Evolutionary conservation across 73 alveolate genomes (phyloP).

Genomic region (Paraurostyla sp.): DNA sequence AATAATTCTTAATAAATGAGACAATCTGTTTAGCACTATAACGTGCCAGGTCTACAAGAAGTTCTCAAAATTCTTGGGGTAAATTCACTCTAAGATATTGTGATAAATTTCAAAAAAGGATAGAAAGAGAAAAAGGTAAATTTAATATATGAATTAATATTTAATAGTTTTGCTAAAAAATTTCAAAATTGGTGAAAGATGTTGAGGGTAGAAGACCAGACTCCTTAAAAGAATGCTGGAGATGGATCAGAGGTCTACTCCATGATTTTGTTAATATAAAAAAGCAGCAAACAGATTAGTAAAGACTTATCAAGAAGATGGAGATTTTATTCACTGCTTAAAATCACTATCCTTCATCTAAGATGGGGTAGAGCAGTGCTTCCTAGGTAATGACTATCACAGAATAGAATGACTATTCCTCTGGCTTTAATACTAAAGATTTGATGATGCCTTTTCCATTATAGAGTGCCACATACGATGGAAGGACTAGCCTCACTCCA

Average conservation of each 20-base stretch:
- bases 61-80: neutral
- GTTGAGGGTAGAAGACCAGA: conserved; percentile 49
- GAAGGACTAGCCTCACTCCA: too few species aligned
- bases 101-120: neutral
- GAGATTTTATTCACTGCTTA: neutral
- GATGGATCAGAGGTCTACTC: conserved; percentile 36
- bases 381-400: neutral
- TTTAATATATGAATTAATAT: too few species aligned
- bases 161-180: conserved; percentile 22
- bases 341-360: neutral
- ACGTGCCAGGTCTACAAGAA: neutral
- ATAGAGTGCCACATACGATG: neutral
- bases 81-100: neutral
- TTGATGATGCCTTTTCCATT: neutral
- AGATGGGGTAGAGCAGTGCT: neutral
- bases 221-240: conserved; percentile 14
- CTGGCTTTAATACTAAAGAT: neutral
- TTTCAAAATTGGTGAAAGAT: conserved; percentile 1
- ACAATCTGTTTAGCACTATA: neutral
- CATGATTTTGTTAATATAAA: conserved; percentile 17
- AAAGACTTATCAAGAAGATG: neutral
- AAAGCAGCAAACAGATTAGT: neutral
- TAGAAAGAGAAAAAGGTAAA: neutral
- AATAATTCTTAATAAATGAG: too few species aligned
- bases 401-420: neutral